phyloP scores from a whole-genome alignment of 2,329 filamentous ascomycete genomes.

The Neoarthrinium moseri region DNA sequence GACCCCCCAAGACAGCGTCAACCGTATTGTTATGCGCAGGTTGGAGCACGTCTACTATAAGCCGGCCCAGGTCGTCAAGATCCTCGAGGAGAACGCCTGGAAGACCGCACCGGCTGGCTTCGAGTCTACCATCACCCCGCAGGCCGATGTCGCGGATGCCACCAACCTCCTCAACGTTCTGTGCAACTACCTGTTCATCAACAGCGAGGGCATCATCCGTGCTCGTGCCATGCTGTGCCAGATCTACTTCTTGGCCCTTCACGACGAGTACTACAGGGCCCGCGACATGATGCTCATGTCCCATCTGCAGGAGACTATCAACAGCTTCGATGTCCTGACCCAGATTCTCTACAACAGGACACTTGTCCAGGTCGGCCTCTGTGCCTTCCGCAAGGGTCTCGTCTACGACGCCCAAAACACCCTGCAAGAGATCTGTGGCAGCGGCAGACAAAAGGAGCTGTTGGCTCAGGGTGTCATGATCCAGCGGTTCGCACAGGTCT shows the following conservation, averaged over 20 bases:
- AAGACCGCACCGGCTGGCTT: conserved; percentile 69
- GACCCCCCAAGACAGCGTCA: conserved; percentile 80
- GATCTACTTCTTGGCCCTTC: conserved; percentile 96
- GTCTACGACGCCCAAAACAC: conserved; percentile 98
- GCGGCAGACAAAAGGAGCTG: conserved; percentile 95
- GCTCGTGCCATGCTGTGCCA: conserved; percentile 97
- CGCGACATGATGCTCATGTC: conserved; percentile 99
- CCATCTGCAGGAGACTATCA: conserved; percentile 94
- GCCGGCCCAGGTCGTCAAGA: conserved; percentile 88
- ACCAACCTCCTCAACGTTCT: conserved; percentile 77
- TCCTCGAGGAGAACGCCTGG: conserved; percentile 93
- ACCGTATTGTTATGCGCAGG: conserved; percentile 89
- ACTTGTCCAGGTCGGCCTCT: conserved; percentile 94
- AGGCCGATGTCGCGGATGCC: conserved; percentile 66
- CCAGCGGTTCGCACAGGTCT: conserved; percentile 93
- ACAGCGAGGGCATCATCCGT: conserved; percentile 94
- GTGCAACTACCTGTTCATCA: conserved; percentile 90
- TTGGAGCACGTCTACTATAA: conserved; percentile 99
- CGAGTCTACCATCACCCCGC: conserved; percentile 79
- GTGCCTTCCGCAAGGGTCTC: conserved; percentile 94
- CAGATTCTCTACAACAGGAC: conserved; percentile 99
- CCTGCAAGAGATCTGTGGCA: conserved; percentile 96
- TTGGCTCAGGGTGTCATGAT: conserved; percentile 98
- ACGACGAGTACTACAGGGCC: conserved; percentile 97
- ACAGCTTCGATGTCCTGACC: conserved; percentile 92